Evolutionary conservation across 768 basidiomycete species (phyloP).

Genomic region (Boletus reticuloceps): DNA sequence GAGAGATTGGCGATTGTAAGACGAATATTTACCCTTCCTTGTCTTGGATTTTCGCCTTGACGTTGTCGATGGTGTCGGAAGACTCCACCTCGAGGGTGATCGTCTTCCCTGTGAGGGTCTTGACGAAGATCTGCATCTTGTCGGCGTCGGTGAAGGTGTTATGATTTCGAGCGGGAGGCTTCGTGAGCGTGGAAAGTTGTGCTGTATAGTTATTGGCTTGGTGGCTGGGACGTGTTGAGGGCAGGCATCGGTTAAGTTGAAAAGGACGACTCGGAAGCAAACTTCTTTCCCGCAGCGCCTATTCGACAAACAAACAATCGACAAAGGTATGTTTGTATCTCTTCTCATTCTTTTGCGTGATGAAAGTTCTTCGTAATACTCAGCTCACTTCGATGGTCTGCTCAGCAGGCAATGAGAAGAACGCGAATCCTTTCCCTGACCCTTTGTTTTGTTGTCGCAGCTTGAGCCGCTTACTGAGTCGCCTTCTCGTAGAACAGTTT

Average conservation of each 20-base stretch:
- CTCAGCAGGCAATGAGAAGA: conserved; percentile 52
- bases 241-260: conserved; percentile 9
- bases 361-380: conserved; percentile 42
- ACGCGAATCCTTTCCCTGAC: conserved; percentile 42
- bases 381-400: conserved; percentile 66
- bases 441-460: conserved; percentile 2
- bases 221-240: conserved; percentile 28
- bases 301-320: too few species aligned
- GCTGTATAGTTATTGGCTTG: conserved; percentile 33
- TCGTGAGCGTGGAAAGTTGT: conserved; percentile 20
- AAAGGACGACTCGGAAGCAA: too few species aligned
- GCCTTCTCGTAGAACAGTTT: background rate
- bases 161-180: background rate
- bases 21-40: conserved; percentile 58
- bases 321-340: conserved; percentile 4
- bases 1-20: too few species aligned
- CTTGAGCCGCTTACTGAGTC: conserved; percentile 3
- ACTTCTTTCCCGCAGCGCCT: too few species aligned
- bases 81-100: conserved; percentile 32
- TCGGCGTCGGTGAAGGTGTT: conserved; percentile 6
- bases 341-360: conserved; percentile 13
- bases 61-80: conserved; percentile 29
- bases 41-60: conserved; percentile 45
- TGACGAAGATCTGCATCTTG: conserved; percentile 74
- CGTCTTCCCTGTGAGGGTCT: conserved; percentile 69